Base-by-base conservation (phyloP, 2,329 filamentous ascomycete genomes). In the Chrysosporium queenslandicum region DNA sequence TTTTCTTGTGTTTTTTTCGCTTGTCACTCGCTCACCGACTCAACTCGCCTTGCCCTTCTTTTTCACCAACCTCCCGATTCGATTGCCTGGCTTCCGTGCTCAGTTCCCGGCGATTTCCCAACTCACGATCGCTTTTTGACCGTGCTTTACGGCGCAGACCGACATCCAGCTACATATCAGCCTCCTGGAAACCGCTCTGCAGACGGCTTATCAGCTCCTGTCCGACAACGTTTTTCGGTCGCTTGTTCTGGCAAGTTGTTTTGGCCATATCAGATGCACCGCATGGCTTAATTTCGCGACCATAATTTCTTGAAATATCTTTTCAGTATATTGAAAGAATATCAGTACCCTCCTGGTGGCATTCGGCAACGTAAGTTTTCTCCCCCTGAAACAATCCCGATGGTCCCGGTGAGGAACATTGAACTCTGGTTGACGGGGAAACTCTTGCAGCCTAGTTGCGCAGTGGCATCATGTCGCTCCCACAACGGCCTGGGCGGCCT, bases 401-500 rank as follows among this genome's bases (percentile, higher is more conserved):
- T 40, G 14, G 3, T 7, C 12, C 4, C 18, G 6, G 18, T 11
- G 16, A 16, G 36, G n/a, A 16, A 18, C 40, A 45, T 45, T 45
- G 48, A 43, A 50, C 27, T 23, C 12, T 32, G 20, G 49, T 45
- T 51, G 39, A 51, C 40, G 11, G 49, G 39, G n/a, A 14, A 45
- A 51, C 49, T 34, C n/a, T 34, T 42, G 37, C 20, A 27, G n/a
- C 30, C 4, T 18, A 45, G 29, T 45, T 27, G 27, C 30, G 29
- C 40, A 16, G 49, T 29, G 29, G 29, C 49, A 37, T 16, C 32
- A 75, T 75, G 73, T 76, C 77, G 61, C 67, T 77, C 58, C 76
- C 77, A 54, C 75, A 73, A 60, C 77, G 84, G 67, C 85, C 85
- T 53, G 80, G 81, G 63, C 75, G 75, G 52, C 78, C 77, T 61